Conservation (phyloP, 2,329 filamentous ascomycete genomes). For the Emydomyces testavorans region DNA sequence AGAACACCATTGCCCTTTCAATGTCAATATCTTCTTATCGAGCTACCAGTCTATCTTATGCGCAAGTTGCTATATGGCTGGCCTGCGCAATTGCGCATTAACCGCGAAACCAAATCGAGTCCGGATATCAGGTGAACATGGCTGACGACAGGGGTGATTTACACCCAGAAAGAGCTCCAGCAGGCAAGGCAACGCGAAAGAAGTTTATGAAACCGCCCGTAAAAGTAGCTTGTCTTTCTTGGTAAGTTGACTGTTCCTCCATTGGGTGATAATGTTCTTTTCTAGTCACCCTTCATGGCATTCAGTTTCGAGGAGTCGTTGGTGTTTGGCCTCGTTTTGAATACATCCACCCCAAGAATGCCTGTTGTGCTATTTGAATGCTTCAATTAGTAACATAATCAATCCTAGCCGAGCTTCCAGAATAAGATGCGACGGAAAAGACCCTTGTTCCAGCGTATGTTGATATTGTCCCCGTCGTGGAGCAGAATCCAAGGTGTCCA, state of each 20-base stretch:
- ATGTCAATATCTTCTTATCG: neutral
- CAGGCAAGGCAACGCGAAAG: slow-evolving; percentile 19
- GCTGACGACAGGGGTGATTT: slow-evolving; percentile 1
- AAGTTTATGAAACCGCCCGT: slow-evolving; percentile 38
- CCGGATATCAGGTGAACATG: neutral
- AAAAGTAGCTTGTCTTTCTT: slow-evolving; percentile 36
- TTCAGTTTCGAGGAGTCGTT: neutral
- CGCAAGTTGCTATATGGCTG: slow-evolving; percentile 1
- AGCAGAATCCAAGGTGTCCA: neutral
- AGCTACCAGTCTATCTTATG: neutral
- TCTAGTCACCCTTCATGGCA: neutral
- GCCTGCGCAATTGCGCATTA: neutral
- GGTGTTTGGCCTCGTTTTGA: neutral
- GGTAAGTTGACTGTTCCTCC: slow-evolving; percentile 26
- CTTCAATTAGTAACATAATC: slow-evolving; percentile 1
- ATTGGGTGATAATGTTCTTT: neutral
- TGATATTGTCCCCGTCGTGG: neutral
- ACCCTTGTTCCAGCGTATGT: slow-evolving; percentile 35
- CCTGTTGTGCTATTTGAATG: neutral
- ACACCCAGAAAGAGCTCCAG: slow-evolving; percentile 1
- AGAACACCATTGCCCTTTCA: neutral
- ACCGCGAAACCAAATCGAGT: neutral
- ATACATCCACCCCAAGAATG: neutral
- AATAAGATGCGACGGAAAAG: slow-evolving; percentile 36
- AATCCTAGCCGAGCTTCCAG: slow-evolving; percentile 31